Evolutionary conservation across 768 basidiomycete genomes (phyloP), one percentile per base, ranked within the genome.

Genomic region (Sporobolomyces pararoseus): DNA sequence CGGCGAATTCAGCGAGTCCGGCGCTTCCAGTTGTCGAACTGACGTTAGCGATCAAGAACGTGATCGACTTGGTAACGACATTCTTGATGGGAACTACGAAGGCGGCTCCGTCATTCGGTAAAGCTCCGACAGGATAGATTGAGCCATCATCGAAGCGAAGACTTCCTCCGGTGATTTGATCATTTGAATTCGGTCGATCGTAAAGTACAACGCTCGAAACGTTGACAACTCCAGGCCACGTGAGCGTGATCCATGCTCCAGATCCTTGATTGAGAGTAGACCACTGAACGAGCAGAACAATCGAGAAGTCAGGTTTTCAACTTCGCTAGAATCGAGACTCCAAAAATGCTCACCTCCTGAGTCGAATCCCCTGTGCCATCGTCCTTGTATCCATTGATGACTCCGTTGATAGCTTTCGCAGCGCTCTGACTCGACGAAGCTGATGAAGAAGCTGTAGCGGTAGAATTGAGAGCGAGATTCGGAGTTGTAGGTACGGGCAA

Each of bases 361-460:
- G 31, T 55, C 16, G 29, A 55, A 46, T 68, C 60, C n/a, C 65
- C 72, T 0, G 52, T 32, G 10, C 60, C 52, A 59, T 42, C 29
- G 21, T 63, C 71, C 58, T 62, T 59, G 64, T 73, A 73, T 13
- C 66, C 66, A 42, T 46, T 47, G 39, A 67, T 53, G 58, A 61
- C 46, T 19, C 66, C 66, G 49, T 71, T 65, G 60, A 71, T 71
- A 14, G 65, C 70, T 21, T 55, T 55, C 16, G 46, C 7, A 2
- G 70, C 52, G 21, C 37, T 44, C 46, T 67, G 66, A 7, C 25
- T 34, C 29, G 53, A 13, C 23, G 37, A 32, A 17, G 55, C 31
- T 42, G 39, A 42, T 0, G 70, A 60, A 29, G 61, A 49, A 17
- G 47, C 65, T 17, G 10, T 13, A 13, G 32, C 53, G 17, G 60